Evolutionary conservation across 257 asterid species (phyloP), one percentile per base, ranked within the genome.

Genomic region (Marsdenia floribunda): DNA sequence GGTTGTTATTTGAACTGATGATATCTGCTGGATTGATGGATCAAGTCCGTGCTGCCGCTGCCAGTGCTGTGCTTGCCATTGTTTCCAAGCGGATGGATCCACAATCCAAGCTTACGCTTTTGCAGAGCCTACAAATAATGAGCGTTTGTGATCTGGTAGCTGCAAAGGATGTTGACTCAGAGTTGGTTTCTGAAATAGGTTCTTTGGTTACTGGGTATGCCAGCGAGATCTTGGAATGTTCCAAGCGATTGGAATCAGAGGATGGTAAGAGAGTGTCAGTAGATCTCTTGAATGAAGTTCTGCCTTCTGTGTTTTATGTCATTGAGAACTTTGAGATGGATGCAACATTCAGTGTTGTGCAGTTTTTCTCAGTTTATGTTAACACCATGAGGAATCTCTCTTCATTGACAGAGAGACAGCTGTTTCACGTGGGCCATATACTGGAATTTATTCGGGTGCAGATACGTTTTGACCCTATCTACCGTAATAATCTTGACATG

Each of bases 11-110:
- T 72, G 97, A 95, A 57, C 76, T 90, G 85, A 86, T 93, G 81
- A 81, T 92, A 85, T 87, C 73, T 47, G 90, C 85, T 70, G 92
- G 92, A 69, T 81, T 89, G 71, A 73, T 75, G 1, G 96, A 88
- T 81, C 87, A 87, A 78, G 85, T 92, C 10, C 90, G 98, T 53
- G 91, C 86, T 75, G 90, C 93, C 71, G 89, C 97, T 18, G 91
- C 96, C 72, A 84, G 90, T 54, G 92, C 88, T 71, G 78, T 95
- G 67, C 90, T 84, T 24, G 96, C 96, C 0, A 90, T 90, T 33
- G 92, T 89, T 75, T 90, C 92, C 0, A 95, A 95, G 83, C 85
- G 97, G 78, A 95, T 95, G 99, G 99, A 91, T 77, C 79, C 80
- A 24, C 87, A 87, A 80, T 78, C 91, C 40, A 95, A 95, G 84